Evolutionary conservation across 768 basidiomycete species (phyloP).

Genomic region (Chalciporus pseudorubinellus): DNA sequence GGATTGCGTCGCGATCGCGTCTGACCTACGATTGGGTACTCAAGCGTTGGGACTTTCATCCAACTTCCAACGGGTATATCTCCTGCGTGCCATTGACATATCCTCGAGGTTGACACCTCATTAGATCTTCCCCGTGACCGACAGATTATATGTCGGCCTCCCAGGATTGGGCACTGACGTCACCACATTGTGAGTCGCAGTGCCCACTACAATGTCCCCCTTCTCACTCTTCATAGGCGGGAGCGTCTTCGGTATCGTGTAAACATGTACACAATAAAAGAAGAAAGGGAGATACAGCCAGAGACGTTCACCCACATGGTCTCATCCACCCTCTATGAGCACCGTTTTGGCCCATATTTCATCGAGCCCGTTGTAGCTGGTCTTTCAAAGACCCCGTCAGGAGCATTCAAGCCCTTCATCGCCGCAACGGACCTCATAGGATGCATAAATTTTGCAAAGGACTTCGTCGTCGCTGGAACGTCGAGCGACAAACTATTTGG

Average conservation of each 20-base stretch:
- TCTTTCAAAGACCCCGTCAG: slow-evolving; percentile 68
- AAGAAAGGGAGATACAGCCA: slow-evolving; percentile 94
- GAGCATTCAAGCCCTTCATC: slow-evolving; percentile 85
- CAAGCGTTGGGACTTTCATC: slow-evolving; percentile 82
- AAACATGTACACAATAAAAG: slow-evolving; percentile 99
- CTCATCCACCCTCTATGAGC: slow-evolving; percentile 93
- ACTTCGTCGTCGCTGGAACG: slow-evolving; percentile 95
- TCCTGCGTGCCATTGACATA: slow-evolving; percentile 11
- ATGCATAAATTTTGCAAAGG: slow-evolving; percentile 90
- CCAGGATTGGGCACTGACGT: slow-evolving; percentile 94
- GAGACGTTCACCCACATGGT: slow-evolving; percentile 95
- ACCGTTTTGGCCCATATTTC: slow-evolving; percentile 94
- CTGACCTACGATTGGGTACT: slow-evolving; percentile 88
- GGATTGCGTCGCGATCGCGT: slow-evolving; percentile 97
- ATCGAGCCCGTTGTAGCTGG: slow-evolving; percentile 97
- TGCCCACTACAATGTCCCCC: not conserved
- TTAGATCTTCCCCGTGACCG: slow-evolving; percentile 92
- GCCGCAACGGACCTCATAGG: slow-evolving; percentile 93
- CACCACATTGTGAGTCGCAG: slow-evolving; percentile 68
- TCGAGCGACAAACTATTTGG: slow-evolving; percentile 91
- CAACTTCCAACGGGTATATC: slow-evolving; percentile 89
- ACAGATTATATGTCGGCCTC: slow-evolving; percentile 88
- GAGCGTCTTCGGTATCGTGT: slow-evolving; percentile 91
- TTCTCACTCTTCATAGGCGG: slow-evolving; percentile 46
- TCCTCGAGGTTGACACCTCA: not conserved